A percentile compares a stretch with the other conserved stretches of the same genome.
These are phyloP conservation scores for Closterium sp. DNA, from an alignment of 139 green algal genomes.

Conservation along the genomic window DNA sequence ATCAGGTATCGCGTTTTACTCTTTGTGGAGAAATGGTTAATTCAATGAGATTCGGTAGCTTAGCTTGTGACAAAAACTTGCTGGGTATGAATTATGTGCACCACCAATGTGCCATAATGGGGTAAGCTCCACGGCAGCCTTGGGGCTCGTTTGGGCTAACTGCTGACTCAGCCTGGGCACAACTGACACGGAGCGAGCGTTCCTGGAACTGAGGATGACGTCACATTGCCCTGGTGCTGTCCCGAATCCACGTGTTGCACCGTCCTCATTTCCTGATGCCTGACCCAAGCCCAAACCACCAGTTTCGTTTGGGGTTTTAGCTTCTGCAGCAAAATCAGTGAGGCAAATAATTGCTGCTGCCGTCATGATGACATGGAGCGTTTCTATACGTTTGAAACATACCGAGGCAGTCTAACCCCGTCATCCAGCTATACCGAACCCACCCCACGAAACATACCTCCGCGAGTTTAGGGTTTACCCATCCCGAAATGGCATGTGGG, in stretches of 20 bases:
- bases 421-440: too few species aligned
- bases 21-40: too few species aligned
- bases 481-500: too few species aligned
- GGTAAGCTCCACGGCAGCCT: not conserved
- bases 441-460: too few species aligned
- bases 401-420: too few species aligned
- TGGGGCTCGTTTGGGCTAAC: not conserved
- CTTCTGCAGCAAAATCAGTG: not conserved
- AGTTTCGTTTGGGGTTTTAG: not conserved
- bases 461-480: too few species aligned
- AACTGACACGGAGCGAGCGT: not conserved
- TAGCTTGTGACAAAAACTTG: too few species aligned
- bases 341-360: not conserved
- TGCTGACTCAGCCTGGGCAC: not conserved
- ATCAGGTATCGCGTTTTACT: too few species aligned
- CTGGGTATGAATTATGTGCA: not conserved
- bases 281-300: not conserved
- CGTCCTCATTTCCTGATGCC: not conserved
- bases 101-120: not conserved
- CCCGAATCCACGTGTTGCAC: not conserved
- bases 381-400: too few species aligned
- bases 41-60: too few species aligned
- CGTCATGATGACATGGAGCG: too few species aligned
- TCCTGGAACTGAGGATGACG: not conserved
- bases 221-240: not conserved